phyloP scores from a whole-genome alignment of 1,139 yeast species.

The Yamadazyma oceani region DNA sequence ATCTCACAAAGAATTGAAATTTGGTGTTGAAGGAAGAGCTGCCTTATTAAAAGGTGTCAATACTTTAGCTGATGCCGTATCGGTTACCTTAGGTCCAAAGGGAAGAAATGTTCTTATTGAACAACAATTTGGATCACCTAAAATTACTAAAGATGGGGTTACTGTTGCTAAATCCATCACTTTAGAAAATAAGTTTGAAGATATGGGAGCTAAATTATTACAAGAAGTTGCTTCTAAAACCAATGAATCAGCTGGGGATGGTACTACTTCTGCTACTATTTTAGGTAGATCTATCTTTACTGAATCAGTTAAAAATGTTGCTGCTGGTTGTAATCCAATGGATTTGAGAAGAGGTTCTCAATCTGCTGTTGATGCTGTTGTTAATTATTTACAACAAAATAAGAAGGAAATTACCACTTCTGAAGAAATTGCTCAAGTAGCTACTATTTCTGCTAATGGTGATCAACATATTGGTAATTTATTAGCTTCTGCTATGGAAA shows the following conservation, averaged over 20 bases:
- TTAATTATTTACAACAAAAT: constrained; percentile 81
- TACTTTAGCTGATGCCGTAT: constrained; percentile 94
- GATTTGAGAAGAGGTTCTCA: constrained; percentile 98
- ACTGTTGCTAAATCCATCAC: constrained; percentile 92
- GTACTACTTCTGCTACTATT: constrained; percentile 98
- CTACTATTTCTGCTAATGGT: constrained; percentile 98
- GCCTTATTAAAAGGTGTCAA: constrained; percentile 95
- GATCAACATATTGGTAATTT: constrained; percentile 91
- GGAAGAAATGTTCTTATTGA: constrained; percentile 98
- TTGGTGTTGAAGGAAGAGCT: constrained; percentile 99
- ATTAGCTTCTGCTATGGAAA: constrained; percentile 97
- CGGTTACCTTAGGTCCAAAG: constrained; percentile 96
- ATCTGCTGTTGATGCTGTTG: constrained; percentile 97
- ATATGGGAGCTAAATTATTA: constrained; percentile 91
- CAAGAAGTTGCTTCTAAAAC: constrained; percentile 99
- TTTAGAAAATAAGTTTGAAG: constrained; percentile 91
- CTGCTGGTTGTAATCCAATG: constrained; percentile 99
- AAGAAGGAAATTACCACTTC: constrained; percentile 97
- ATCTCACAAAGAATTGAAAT: constrained; percentile 93
- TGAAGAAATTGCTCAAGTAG: constrained; percentile 98
- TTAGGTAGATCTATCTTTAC: constrained; percentile 96
- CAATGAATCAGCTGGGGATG: constrained; percentile 98
- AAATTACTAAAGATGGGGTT: constrained; percentile 99
- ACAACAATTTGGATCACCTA: constrained; percentile 96
- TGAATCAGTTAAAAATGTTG: constrained; percentile 96